Percentiles rank a stretch among this genome's conserved stretches.
phyloP scores from a whole-genome alignment of 441 rosid species.

The Gossypium trilobum region DNA sequence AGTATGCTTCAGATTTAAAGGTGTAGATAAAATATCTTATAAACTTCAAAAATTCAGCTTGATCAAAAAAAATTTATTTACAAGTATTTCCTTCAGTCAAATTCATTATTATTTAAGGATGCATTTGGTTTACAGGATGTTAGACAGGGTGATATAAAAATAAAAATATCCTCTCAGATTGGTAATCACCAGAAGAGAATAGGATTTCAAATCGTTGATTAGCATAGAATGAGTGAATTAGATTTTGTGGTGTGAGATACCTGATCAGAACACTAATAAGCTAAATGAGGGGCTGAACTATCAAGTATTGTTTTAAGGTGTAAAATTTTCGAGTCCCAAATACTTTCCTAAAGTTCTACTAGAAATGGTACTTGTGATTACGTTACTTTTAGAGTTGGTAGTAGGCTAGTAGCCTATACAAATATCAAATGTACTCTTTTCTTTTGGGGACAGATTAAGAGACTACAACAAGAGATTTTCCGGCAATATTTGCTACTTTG shows the following conservation, averaged over 20 bases:
- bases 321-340: neutral
- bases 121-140: neutral
- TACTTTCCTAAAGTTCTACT: neutral
- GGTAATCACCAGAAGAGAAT: neutral
- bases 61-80: neutral
- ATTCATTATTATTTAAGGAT: neutral
- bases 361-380: neutral
- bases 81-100: neutral
- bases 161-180: neutral
- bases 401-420: neutral
- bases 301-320: neutral
- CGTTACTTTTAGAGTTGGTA: neutral
- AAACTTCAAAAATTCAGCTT: neutral
- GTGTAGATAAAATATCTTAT: neutral
- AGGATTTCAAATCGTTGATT: neutral
- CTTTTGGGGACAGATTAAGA: neutral
- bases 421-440: neutral
- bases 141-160: neutral
- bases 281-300: neutral
- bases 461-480: neutral
- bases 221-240: too few species aligned
- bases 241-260: neutral
- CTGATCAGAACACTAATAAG: neutral
- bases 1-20: neutral
- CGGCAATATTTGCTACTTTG: neutral